Evolutionary conservation across 1,284 basidiomycete species (phyloP).

Genomic region (Inonotus obliquus): DNA sequence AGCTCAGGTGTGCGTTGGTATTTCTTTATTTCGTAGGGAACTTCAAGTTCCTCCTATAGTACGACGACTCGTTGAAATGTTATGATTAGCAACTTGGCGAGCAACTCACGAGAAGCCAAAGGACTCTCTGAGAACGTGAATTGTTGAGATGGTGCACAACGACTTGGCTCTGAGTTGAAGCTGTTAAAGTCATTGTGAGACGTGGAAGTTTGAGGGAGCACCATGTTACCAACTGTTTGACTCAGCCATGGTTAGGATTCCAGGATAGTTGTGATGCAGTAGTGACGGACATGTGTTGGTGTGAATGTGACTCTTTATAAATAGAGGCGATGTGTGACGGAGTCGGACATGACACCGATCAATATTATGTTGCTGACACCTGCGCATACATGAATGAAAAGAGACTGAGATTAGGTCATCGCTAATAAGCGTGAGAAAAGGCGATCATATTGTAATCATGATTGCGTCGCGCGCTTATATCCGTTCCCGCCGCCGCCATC

Average conservation of each 20-base stretch:
- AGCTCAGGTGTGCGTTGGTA: constrained; percentile 37
- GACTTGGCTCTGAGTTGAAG: constrained; percentile 19
- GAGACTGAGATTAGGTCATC: no score
- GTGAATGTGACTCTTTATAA: no score
- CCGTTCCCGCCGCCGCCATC: no score
- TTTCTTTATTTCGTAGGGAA: constrained; percentile 44
- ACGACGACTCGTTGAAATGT: neutral
- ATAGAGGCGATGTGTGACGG: no score
- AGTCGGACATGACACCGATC: neutral
- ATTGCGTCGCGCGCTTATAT: no score
- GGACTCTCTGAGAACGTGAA: constrained; percentile 47
- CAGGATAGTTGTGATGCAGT: no score
- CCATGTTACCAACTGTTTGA: neutral
- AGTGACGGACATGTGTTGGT: neutral
- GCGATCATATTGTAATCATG: no score
- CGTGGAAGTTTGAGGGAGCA: neutral
- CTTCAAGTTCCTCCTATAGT: constrained; percentile 43
- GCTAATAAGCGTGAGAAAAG: no score
- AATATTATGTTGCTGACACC: neutral
- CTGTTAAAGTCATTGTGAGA: neutral
- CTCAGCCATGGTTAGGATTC: neutral
- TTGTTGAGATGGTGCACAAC: constrained; percentile 47
- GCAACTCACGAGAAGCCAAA: constrained; percentile 46
- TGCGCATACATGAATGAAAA: neutral
- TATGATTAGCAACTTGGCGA: neutral